Evolutionary conservation across 2,329 filamentous ascomycete species (phyloP), one percentile per base, ranked within the genome.

Genomic region (Colletotrichum orbiculare): DNA sequence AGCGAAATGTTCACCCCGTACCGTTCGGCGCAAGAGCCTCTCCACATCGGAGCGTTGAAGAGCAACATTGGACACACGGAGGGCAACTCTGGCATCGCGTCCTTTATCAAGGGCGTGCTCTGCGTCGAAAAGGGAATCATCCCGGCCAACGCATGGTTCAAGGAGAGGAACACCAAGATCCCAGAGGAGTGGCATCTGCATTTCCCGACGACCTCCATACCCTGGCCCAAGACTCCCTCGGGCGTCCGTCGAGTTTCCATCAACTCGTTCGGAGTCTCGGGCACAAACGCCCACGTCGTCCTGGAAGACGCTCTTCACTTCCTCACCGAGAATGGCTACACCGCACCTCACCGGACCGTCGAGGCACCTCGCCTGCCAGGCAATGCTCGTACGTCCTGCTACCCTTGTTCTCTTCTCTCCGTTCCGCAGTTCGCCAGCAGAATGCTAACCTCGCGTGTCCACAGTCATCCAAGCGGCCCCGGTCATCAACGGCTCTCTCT

Each of bases 21-120:
- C 17, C 42, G 13, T 2, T 6, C 42, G 13, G 42, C 13, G 17
- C 17, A 12, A 15, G 42, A 45, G 13, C 42, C 42, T 12, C 42
- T 45, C 42, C 42, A n/a, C 10, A 73, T 75, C n/a, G 75, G 74
- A 13, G 11, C 74, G 70, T 6, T 68, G 34, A 79, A 81, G 64
- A 70, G 75, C 4, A 77, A 79, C 42, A 53, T 81, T 11, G 83
- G 83, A 0, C 83, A 85, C 64, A 68, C 71, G 0, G 83, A 84
- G 67, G 77, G 73, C 0, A 79, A 81, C 0, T 75, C 77, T 1
- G 83, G 81, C 1, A 54, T 85, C 0, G 73, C 74, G 0, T 73
- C 73, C 1, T n/a, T 85, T 2, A 75, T 85, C 34, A 85, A 85
- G 59, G 71, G 71, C 6, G 69, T 79, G 1, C 50, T 83, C 13